Evolutionary conservation across 768 basidiomycete genomes (phyloP).

Genomic region (Tulasnella sp.): DNA sequence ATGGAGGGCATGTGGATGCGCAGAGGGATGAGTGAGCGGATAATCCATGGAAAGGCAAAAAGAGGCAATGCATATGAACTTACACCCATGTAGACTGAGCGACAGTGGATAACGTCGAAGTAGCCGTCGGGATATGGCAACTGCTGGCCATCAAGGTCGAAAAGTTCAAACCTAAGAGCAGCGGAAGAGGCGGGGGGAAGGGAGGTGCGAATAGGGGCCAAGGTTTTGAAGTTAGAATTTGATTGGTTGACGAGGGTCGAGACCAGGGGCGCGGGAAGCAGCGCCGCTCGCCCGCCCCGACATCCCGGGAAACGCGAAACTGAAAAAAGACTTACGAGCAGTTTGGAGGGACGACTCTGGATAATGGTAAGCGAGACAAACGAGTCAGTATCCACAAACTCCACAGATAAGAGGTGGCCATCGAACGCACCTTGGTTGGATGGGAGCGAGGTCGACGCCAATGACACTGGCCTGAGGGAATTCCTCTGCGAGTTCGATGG

Average conservation of each 20-base stretch:
- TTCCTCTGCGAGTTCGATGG: slow-evolving; percentile 63
- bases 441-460: slow-evolving; percentile 73
- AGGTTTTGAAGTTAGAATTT: slow-evolving; percentile 7
- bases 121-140: slow-evolving; percentile 60
- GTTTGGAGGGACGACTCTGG: slow-evolving; percentile 60
- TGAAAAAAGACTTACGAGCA: slow-evolving; percentile 58
- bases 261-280: slow-evolving; percentile 17
- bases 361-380: too few relatives aligned
- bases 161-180: slow-evolving; percentile 58
- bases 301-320: slow-evolving; percentile 5
- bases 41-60: slow-evolving; percentile 19
- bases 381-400: slow-evolving; percentile 7
- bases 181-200: neutral
- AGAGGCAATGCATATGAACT: slow-evolving; percentile 33
- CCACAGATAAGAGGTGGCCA: slow-evolving; percentile 16
- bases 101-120: slow-evolving; percentile 67
- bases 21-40: slow-evolving; percentile 4
- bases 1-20: slow-evolving; percentile 21
- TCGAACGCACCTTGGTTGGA: slow-evolving; percentile 62
- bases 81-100: slow-evolving; percentile 64
- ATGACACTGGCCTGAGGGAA: slow-evolving; percentile 63
- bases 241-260: neutral
- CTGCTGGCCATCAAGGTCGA: slow-evolving; percentile 51
- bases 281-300: slow-evolving; percentile 12
- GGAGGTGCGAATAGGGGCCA: slow-evolving; percentile 6